These are phyloP conservation scores for Craspedostauros australis DNA, from an alignment of 108 stramenopile species.

Conservation along the genomic window DNA sequence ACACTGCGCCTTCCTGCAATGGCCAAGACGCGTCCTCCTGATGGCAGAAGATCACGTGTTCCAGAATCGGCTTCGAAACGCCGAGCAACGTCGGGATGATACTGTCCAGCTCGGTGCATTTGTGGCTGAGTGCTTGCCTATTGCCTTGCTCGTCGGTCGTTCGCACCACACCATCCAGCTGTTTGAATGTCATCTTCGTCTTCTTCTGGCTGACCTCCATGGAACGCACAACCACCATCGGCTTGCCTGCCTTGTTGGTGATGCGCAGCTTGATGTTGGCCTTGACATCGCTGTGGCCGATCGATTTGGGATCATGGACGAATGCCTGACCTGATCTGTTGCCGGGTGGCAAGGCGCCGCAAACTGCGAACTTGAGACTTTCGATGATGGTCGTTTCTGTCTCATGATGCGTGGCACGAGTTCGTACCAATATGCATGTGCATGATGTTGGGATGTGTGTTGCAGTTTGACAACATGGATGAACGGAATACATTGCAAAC, in stretches of 20 bases:
- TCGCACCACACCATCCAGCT: slow-evolving; percentile 86
- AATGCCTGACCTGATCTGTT: slow-evolving; percentile 85
- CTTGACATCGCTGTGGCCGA: slow-evolving; percentile 65
- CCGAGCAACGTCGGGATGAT: slow-evolving; percentile 82
- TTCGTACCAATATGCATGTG: no score
- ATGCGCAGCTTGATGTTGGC: slow-evolving; percentile 86
- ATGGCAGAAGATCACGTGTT: slow-evolving; percentile 74
- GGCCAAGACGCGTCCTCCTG: slow-evolving; percentile 93
- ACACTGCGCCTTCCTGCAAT: slow-evolving; percentile 90
- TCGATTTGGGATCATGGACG: slow-evolving; percentile 88
- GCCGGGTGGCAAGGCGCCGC: slow-evolving; percentile 91
- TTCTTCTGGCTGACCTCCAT: slow-evolving; percentile 92
- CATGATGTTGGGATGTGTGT: no score
- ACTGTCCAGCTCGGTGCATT: slow-evolving; percentile 91
- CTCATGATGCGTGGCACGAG: no score
- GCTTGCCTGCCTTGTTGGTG: slow-evolving; percentile 59
- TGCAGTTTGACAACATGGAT: no score
- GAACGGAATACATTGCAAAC: no score
- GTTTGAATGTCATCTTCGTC: slow-evolving; percentile 77
- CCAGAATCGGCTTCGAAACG: slow-evolving; percentile 93
- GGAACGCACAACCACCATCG: slow-evolving; percentile 84
- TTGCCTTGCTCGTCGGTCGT: slow-evolving; percentile 58
- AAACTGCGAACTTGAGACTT: slow-evolving; percentile 95
- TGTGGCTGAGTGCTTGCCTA: slow-evolving; percentile 64
- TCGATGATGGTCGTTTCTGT: slow-evolving; percentile 99